Percentiles rank a stretch among this genome's conserved stretches.
Conservation (phyloP, 2,329 filamentous ascomycete genomes). For the Colletotrichum graminicola region DNA sequence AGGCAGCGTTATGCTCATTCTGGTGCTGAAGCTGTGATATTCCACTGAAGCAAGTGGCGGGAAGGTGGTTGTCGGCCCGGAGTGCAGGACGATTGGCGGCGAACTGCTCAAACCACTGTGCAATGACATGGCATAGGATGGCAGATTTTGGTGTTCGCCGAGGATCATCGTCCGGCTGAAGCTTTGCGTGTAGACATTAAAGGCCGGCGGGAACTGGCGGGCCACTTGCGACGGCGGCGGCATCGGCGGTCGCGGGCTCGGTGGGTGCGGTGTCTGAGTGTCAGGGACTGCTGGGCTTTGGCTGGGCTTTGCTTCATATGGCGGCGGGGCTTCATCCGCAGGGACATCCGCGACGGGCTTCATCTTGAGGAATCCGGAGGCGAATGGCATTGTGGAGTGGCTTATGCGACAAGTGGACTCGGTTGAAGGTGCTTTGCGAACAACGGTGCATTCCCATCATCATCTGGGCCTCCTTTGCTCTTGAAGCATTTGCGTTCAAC, state of each 20-base stretch:
- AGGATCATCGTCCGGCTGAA: conserved; percentile 41
- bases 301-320: conserved; percentile 35
- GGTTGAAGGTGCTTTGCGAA: no score
- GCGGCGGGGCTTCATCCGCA: conserved; percentile 34
- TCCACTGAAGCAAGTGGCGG: conserved; percentile 41
- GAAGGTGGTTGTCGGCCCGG: conserved; percentile 34
- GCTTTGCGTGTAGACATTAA: conserved; percentile 42
- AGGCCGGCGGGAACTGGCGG: conserved; percentile 42
- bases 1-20: conserved; percentile 36
- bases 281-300: conserved; percentile 15
- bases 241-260: background rate
- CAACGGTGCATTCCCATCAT: background rate
- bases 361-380: background rate
- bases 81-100: conserved; percentile 42
- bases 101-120: conserved; percentile 38
- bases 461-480: background rate
- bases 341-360: conserved; percentile 24
- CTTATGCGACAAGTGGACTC: background rate
- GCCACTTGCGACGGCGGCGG: conserved; percentile 27
- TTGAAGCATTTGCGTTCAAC: background rate
- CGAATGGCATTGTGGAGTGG: conserved; percentile 7
- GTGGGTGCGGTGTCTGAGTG: background rate
- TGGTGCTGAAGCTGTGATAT: conserved; percentile 33
- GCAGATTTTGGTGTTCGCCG: conserved; percentile 39
- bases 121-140: conserved; percentile 40